Evolutionary conservation across 2,329 filamentous ascomycete species (phyloP).

Genomic region (Aspergillus sclerotialis): DNA sequence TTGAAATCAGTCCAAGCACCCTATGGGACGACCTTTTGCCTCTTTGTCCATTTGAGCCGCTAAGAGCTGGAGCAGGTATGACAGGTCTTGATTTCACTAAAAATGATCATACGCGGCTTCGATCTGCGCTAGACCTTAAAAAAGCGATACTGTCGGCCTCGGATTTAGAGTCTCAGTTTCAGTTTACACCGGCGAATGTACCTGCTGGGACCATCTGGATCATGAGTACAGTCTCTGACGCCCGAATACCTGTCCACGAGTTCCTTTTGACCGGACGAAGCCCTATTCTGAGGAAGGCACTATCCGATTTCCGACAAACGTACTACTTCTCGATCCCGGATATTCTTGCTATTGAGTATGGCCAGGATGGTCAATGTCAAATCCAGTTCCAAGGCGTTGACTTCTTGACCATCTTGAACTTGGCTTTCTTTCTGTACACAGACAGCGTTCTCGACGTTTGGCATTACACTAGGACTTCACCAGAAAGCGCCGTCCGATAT

Average conservation of each 20-base stretch:
- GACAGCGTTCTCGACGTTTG: constrained; percentile 78
- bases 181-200: constrained; percentile 16
- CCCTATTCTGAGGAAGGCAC: constrained; percentile 54
- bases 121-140: constrained; percentile 25
- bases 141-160: constrained; percentile 37
- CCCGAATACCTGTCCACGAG: constrained; percentile 72
- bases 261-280: constrained; percentile 75
- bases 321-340: constrained; percentile 55
- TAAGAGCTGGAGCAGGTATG: constrained; percentile 43
- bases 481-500: constrained; percentile 62
- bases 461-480: constrained; percentile 65
- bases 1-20: constrained; percentile 58
- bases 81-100: constrained; percentile 29
- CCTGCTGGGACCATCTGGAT: constrained; percentile 33
- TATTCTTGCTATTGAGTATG: constrained; percentile 50
- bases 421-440: constrained; percentile 73
- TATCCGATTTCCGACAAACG: constrained; percentile 51
- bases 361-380: constrained; percentile 45
- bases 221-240: constrained; percentile 55
- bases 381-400: constrained; percentile 67
- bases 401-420: constrained; percentile 69
- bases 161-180: constrained; percentile 38
- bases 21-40: constrained; percentile 69
- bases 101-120: constrained; percentile 25
- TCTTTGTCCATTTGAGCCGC: constrained; percentile 60